phyloP scores from a whole-genome alignment of 164 flowering plant species.

The Dillenia turbinata region DNA sequence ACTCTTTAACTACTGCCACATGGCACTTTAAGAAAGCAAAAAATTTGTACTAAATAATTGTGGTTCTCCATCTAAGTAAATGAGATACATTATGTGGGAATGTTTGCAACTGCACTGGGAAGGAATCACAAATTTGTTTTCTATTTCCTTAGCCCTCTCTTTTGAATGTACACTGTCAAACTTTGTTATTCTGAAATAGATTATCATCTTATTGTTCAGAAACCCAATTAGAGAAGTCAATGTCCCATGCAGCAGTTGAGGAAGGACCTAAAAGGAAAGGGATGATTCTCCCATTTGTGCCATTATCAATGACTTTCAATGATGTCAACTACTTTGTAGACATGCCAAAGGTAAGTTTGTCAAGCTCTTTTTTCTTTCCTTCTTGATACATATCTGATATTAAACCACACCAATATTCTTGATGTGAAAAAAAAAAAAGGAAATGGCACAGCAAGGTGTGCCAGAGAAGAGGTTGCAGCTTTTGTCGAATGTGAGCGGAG shows the following conservation, averaged over 20 bases:
- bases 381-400: neutral
- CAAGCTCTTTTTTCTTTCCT: neutral
- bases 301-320: conserved; percentile 76
- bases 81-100: too few relatives aligned
- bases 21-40: too few relatives aligned
- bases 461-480: conserved; percentile 72
- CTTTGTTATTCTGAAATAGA: too few relatives aligned
- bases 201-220: too few relatives aligned
- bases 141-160: too few relatives aligned
- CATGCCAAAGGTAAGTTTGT: conserved; percentile 67
- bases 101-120: too few relatives aligned
- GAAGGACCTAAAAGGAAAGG: conserved; percentile 40
- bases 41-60: too few relatives aligned
- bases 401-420: neutral
- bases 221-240: too few relatives aligned
- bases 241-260: conserved; percentile 6
- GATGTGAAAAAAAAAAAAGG: conserved; percentile 27
- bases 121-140: too few relatives aligned
- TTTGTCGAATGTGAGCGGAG: conserved; percentile 74
- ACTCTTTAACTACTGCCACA: too few relatives aligned
- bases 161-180: too few relatives aligned
- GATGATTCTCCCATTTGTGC: conserved; percentile 92
- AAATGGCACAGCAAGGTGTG: conserved; percentile 58
- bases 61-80: too few relatives aligned
- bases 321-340: conserved; percentile 86